These are phyloP conservation scores for Neonectria faginata DNA, from an alignment of 2,329 filamentous ascomycete species.

Conservation along the genomic window DNA sequence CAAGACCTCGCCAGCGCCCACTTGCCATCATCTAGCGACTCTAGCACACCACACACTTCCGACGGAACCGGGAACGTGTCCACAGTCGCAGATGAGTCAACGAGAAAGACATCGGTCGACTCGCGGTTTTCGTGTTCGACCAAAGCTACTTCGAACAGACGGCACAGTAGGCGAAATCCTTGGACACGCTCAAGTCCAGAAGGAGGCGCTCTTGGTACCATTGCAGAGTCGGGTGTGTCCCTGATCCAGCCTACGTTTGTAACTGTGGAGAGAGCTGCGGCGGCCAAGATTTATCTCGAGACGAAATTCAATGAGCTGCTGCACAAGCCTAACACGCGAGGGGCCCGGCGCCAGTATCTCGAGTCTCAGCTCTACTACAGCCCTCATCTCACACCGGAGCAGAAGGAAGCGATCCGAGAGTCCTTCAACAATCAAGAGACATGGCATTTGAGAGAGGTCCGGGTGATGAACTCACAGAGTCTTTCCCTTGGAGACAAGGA, in stretches of 20 bases:
- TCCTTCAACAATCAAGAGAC: conserved; percentile 77
- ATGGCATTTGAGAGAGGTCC: conserved; percentile 78
- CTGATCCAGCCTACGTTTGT: conserved; percentile 50
- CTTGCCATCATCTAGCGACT: conserved; percentile 36
- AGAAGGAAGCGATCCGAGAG: conserved; percentile 65
- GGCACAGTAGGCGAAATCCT: conserved; percentile 47
- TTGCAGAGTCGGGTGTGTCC: conserved; percentile 47
- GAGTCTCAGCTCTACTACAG: conserved; percentile 66
- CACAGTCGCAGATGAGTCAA: conserved; percentile 42
- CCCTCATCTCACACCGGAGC: conserved; percentile 63
- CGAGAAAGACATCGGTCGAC: conserved; percentile 51
- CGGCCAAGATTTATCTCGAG: conserved; percentile 88
- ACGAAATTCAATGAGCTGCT: conserved; percentile 82
- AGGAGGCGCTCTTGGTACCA: conserved; percentile 50
- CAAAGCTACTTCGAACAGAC: conserved; percentile 41
- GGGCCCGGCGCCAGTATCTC: conserved; percentile 49
- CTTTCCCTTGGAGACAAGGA: conserved; percentile 35
- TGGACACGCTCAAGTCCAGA: conserved; percentile 54
- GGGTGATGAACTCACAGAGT: conserved; percentile 75
- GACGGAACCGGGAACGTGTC: conserved; percentile 43
- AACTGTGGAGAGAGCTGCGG: conserved; percentile 82
- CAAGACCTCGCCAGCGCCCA: conserved; percentile 37
- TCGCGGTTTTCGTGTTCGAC: conserved; percentile 44
- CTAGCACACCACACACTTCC: conserved; percentile 45
- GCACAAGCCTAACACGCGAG: conserved; percentile 54